phyloP scores from a whole-genome alignment of 2,329 filamentous ascomycete genomes.

The Alternaria gansuensis region DNA sequence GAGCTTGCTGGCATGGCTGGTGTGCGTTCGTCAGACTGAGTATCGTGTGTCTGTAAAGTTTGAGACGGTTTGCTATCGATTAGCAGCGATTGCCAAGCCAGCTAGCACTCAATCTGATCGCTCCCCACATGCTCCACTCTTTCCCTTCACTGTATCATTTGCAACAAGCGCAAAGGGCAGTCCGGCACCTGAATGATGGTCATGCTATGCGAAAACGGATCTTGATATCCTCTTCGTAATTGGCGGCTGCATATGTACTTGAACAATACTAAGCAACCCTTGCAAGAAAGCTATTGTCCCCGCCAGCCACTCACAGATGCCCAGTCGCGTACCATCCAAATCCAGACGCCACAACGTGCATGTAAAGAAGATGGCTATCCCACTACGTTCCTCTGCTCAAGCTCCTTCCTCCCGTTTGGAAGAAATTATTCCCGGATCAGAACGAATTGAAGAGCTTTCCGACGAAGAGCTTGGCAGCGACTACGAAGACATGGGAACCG shows the following conservation, averaged over 20 bases:
- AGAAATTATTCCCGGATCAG: conserved; percentile 36
- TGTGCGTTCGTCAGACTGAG: conserved; percentile 48
- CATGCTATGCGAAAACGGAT: not conserved
- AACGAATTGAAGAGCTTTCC: conserved; percentile 51
- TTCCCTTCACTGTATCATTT: conserved; percentile 12
- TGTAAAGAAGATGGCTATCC: conserved; percentile 40
- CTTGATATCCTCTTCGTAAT: conserved; percentile 20
- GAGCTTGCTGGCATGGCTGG: conserved; percentile 50
- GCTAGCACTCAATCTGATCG: conserved; percentile 25
- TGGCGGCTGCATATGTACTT: conserved; percentile 19
- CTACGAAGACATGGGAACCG: conserved; percentile 51
- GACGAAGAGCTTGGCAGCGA: conserved; percentile 41
- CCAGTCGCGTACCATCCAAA: conserved; percentile 19
- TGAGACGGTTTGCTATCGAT: conserved; percentile 1
- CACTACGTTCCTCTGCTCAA: conserved; percentile 31
- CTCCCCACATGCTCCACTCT: conserved; percentile 25
- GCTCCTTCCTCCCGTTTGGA: conserved; percentile 38
- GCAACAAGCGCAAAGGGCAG: conserved; percentile 12
- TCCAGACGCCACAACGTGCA: conserved; percentile 7
- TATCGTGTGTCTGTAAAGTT: not conserved
- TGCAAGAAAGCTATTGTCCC: conserved; percentile 38
- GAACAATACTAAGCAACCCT: conserved; percentile 44
- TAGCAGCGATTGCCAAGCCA: conserved; percentile 31
- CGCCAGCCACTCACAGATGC: conserved; percentile 32
- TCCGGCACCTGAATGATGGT: conserved; percentile 7